phyloP scores from a whole-genome alignment of 371 early-diverging fungal species.

The Actinomortierella wolfii region DNA sequence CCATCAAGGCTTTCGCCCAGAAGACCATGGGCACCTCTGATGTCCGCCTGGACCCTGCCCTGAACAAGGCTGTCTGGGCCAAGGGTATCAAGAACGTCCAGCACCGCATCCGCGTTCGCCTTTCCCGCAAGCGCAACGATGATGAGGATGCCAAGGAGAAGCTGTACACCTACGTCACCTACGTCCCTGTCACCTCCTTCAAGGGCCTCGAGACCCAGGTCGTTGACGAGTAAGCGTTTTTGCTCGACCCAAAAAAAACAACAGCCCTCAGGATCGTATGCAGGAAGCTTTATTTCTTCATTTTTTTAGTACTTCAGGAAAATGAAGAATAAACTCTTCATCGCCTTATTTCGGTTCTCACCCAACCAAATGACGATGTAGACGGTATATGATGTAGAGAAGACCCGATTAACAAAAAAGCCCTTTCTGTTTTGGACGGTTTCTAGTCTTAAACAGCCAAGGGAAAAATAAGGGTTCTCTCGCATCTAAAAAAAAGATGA shows the following conservation, averaged over 20 bases:
- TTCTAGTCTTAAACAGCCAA: too few species aligned
- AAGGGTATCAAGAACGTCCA: slow-evolving; percentile 90
- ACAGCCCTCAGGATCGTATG: not conserved
- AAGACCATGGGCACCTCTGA: slow-evolving; percentile 90
- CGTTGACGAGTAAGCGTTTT: slow-evolving; percentile 56
- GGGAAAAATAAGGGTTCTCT: slow-evolving; percentile 29
- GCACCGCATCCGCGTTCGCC: slow-evolving; percentile 92
- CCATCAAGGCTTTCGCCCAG: slow-evolving; percentile 84
- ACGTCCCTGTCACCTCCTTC: slow-evolving; percentile 85
- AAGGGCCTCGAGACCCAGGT: slow-evolving; percentile 76
- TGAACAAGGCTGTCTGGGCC: slow-evolving; percentile 88
- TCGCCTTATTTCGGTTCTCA: slow-evolving; percentile 49
- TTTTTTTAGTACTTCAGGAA: not conserved
- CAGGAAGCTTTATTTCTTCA: not conserved
- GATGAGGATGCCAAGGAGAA: slow-evolving; percentile 93
- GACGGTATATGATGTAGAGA: slow-evolving; percentile 46
- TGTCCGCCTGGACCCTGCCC: slow-evolving; percentile 78
- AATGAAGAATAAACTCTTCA: slow-evolving; percentile 44
- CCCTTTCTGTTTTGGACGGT: not conserved
- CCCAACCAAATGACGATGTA: slow-evolving; percentile 47
- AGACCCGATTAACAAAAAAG: slow-evolving; percentile 15
- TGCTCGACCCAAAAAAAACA: not conserved
- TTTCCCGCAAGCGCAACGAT: slow-evolving; percentile 93
- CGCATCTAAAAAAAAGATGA: slow-evolving; percentile 40
- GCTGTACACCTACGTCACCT: slow-evolving; percentile 89